A percentile compares a stretch with the other conserved stretches of the same genome.
phyloP scores from a whole-genome alignment of 768 basidiomycete genomes.

The Russula compacta region DNA sequence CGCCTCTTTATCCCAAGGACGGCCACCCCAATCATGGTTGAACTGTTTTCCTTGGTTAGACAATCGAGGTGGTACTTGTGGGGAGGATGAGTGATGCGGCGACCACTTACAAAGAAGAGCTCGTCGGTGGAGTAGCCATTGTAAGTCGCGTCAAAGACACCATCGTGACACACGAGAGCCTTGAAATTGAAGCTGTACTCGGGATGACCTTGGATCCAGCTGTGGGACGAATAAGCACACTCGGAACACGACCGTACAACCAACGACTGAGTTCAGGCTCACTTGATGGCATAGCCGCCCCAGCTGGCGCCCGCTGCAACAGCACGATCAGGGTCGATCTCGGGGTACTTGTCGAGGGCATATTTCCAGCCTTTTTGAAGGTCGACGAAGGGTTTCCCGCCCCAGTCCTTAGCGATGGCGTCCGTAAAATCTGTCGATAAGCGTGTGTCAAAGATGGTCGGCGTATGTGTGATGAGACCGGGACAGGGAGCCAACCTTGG shows the following conservation, averaged over 20 bases:
- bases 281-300: conserved; percentile 89
- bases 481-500: conserved; percentile 41
- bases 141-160: conserved; percentile 74
- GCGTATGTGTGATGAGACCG: background rate
- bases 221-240: conserved; percentile 25
- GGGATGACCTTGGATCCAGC: conserved; percentile 93
- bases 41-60: conserved; percentile 36
- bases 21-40: conserved; percentile 81
- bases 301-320: conserved; percentile 77
- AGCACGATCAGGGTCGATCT: conserved; percentile 49
- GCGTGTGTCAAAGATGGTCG: background rate
- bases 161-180: conserved; percentile 87
- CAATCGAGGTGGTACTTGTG: background rate
- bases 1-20: conserved; percentile 61
- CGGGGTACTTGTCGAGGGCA: conserved; percentile 55
- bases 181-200: conserved; percentile 86
- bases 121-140: conserved; percentile 89
- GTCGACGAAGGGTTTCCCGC: conserved; percentile 78
- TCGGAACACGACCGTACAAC: background rate
- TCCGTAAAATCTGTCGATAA: conserved; percentile 58
- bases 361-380: conserved; percentile 68
- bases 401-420: conserved; percentile 73
- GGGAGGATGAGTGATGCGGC: background rate
- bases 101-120: conserved; percentile 67
- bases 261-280: background rate